Percentiles rank a stretch among this genome's conserved stretches.
phyloP scores from a whole-genome alignment of 2,329 filamentous ascomycete genomes.

The Chaetothyriales sp. region DNA sequence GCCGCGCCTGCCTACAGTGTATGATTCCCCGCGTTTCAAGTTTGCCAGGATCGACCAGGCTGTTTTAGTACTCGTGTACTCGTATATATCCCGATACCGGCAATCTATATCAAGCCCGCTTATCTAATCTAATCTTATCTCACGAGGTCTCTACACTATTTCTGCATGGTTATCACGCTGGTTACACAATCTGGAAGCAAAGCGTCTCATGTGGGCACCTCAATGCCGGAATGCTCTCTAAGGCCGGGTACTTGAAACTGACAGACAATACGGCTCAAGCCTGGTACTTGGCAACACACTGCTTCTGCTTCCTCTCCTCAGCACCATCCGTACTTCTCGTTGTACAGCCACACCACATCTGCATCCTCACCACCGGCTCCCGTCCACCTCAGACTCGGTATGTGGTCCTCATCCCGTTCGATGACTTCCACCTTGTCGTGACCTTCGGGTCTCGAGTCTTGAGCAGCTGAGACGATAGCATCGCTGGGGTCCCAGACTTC shows the following conservation, averaged over 20 bases:
- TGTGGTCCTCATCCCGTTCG: constrained; percentile 32
- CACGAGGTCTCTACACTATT: too few relatives aligned
- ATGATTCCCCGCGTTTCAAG: too few relatives aligned
- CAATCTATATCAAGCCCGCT: too few relatives aligned
- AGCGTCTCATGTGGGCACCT: too few relatives aligned
- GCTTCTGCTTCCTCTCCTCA: constrained; percentile 19
- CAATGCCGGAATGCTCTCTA: too few relatives aligned
- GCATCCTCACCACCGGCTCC: constrained; percentile 25
- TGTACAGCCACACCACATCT: constrained; percentile 32
- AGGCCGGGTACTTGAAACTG: background rate
- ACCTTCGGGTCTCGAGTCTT: constrained; percentile 13
- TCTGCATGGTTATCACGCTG: too few relatives aligned
- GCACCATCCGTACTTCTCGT: constrained; percentile 37
- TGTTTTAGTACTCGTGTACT: too few relatives aligned
- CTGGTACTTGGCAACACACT: background rate
- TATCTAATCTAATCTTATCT: too few relatives aligned
- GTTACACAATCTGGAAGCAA: too few relatives aligned
- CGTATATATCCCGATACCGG: too few relatives aligned
- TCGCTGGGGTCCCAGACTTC: constrained; percentile 71
- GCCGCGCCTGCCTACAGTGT: too few relatives aligned
- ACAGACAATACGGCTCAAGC: background rate
- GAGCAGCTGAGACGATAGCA: constrained; percentile 31
- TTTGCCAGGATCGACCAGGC: too few relatives aligned
- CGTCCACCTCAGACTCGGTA: constrained; percentile 33
- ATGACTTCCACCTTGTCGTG: constrained; percentile 24